Percentiles rank a stretch among this genome's conserved stretches.
Conservation (phyloP, 495 filamentous ascomycete species). For the Penicillium lividum region DNA sequence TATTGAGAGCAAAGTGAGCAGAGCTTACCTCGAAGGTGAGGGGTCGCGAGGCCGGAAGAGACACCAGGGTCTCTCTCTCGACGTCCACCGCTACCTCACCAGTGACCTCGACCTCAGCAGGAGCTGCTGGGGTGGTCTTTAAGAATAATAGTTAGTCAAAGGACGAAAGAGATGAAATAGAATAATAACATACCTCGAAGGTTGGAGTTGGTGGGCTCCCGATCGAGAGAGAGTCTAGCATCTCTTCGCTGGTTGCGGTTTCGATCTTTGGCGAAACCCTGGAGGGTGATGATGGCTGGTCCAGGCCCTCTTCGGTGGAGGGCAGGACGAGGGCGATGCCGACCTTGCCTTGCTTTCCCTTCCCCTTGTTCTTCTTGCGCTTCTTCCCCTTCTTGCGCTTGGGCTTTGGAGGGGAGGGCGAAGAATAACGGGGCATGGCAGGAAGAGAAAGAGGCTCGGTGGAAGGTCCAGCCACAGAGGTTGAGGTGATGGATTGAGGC, state of each 20-base stretch:
- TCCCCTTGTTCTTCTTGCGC: slow-evolving; percentile 13
- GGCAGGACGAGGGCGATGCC: not conserved
- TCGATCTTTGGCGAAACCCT: not conserved
- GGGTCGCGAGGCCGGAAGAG: not conserved
- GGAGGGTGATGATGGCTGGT: not conserved
- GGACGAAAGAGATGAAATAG: not conserved
- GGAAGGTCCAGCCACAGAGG: not conserved
- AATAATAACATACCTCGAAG: not conserved
- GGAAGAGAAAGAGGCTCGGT: not conserved
- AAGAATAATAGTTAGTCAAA: not conserved
- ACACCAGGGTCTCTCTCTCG: not conserved
- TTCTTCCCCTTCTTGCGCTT: slow-evolving; percentile 18
- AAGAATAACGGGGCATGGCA: not conserved
- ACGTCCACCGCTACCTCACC: not conserved
- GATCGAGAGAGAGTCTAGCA: not conserved
- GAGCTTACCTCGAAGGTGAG: not conserved
- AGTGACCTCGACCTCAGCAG: not conserved
- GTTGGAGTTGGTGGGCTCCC: not conserved
- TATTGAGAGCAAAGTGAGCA: not conserved
- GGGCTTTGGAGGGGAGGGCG: not conserved
- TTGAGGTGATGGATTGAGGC: not conserved
- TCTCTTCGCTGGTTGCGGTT: not conserved
- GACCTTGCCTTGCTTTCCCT: slow-evolving; percentile 9
- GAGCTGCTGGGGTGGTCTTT: not conserved
- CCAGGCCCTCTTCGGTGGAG: not conserved